A percentile compares a stretch with the other conserved stretches of the same genome.
Conservation (phyloP, 2,329 filamentous ascomycete species). For the Capronia coronata region DNA sequence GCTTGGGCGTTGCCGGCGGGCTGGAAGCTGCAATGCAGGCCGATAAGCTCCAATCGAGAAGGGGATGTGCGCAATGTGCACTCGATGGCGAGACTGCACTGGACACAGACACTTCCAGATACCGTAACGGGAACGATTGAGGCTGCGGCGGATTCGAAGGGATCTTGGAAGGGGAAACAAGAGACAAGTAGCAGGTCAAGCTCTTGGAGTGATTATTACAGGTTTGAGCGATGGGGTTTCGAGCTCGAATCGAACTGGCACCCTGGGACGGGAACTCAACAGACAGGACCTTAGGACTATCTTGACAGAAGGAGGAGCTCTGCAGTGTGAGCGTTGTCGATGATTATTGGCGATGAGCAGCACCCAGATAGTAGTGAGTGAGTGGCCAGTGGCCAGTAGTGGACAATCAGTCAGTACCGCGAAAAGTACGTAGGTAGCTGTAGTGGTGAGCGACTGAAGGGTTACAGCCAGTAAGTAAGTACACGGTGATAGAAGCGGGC, state of each 20-base stretch:
- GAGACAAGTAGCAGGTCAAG: background rate
- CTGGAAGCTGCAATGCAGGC: conserved; percentile 19
- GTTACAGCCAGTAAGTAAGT: conserved; percentile 8
- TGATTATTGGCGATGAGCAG: conserved; percentile 16
- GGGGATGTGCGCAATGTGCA: conserved; percentile 1
- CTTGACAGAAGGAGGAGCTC: conserved; percentile 1
- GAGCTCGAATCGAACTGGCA: background rate
- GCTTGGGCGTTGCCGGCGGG: background rate
- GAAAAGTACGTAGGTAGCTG: too few relatives aligned
- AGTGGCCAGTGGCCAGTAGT: conserved; percentile 2
- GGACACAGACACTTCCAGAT: conserved; percentile 1
- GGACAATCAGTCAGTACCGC: too few relatives aligned
- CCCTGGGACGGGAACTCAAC: conserved; percentile 3
- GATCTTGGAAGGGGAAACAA: background rate
- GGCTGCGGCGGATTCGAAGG: background rate
- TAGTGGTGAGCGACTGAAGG: too few relatives aligned
- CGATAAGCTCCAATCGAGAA: conserved; percentile 21
- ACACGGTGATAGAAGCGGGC: too few relatives aligned
- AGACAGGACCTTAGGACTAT: conserved; percentile 3
- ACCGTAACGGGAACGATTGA: background rate
- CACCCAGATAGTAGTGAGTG: too few relatives aligned
- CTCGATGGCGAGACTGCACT: background rate
- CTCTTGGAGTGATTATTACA: background rate
- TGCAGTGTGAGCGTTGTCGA: too few relatives aligned
- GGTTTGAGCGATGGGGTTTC: background rate